A percentile compares a stretch with the other conserved stretches of the same genome.
Evolutionary conservation across 202 grass and related monocot species (phyloP).

Genomic region (Brachypodium distachyon): DNA sequence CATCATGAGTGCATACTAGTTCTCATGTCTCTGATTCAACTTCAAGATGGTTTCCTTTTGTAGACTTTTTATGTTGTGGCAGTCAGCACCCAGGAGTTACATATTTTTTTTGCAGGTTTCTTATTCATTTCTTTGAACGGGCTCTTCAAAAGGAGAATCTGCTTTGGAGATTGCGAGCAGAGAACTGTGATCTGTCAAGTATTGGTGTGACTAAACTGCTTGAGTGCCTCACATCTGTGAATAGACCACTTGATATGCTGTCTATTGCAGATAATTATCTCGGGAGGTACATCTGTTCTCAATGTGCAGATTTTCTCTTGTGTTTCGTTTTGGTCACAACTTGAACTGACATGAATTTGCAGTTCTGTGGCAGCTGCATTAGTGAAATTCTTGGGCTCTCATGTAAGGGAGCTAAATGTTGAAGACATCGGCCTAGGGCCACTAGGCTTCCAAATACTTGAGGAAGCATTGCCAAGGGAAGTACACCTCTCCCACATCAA

Average conservation of each 20-base stretch:
- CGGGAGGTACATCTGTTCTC: constrained; percentile 47
- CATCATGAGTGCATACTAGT: background rate
- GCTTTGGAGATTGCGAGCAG: constrained; percentile 48
- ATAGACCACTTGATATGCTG: constrained; percentile 56
- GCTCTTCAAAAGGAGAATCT: constrained; percentile 55
- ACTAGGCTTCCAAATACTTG: constrained; percentile 60
- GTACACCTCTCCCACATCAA: constrained; percentile 58
- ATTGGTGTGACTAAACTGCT: constrained; percentile 61
- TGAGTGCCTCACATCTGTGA: constrained; percentile 41
- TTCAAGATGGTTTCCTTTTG: constrained; percentile 1
- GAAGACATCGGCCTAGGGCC: constrained; percentile 65
- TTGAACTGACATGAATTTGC: constrained; percentile 17
- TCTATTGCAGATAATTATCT: constrained; percentile 73
- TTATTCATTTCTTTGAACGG: constrained; percentile 59
- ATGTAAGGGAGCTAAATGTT: constrained; percentile 61
- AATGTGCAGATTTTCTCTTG: background rate
- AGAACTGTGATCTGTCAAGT: constrained; percentile 55
- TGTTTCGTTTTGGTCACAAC: background rate
- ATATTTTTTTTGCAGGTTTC: constrained; percentile 40
- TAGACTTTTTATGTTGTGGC: background rate
- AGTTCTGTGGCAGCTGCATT: constrained; percentile 56
- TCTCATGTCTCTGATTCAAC: background rate
- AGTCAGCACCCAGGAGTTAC: constrained; percentile 7
- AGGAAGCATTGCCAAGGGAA: constrained; percentile 45
- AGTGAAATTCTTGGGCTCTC: constrained; percentile 64